Base-by-base conservation (phyloP, 805 yeast genomes). In the Yarrowia bubula region DNA sequence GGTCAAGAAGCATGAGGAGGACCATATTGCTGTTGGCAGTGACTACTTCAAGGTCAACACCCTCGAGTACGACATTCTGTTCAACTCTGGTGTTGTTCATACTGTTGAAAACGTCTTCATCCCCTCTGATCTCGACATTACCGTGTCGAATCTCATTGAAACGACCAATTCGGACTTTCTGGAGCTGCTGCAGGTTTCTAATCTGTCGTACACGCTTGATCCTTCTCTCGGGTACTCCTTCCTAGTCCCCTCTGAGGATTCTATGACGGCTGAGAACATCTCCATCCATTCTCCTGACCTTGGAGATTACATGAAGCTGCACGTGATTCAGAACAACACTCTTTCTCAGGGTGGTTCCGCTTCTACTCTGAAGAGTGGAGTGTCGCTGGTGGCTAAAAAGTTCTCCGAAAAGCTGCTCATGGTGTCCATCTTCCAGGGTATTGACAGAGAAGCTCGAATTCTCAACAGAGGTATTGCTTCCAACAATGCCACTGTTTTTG, bases 61-160 rank as follows among this genome's bases (percentile, higher is more conserved):
- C 11, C 69, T 68, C 9, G 46, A 75, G 8, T 46, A 67, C 7
- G 97, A 92, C 72, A 81, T 90, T 7, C 72, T 92, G 13, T 92
- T 89, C 73, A 85, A 84, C 68, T 88, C 89, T 73, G 98, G 98
- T 1, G 96, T 92, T 0, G 84, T 89, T 1, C 97, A 90, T 72
- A 85, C 92, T 1, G 77, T 89, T 11, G 77, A 81, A 41, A 74
- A 80, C 5, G 78, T 89, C 1, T 68, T 83, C 3, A 75, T 89
- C 14, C 96, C 97, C 0, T 73, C 76, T 0, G 74, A 77, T 28
- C 73, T 92, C 35, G 73, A 79, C 7, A 81, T 92, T 2, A 71
- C 86, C 0, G 74, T 87, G 10, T 53, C 67, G 3, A 87, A 90
- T 64, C 78, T 92, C 62, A 76, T 91, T 8, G 71, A 71, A 3